Base-by-base conservation (phyloP, 2,329 filamentous ascomycete genomes). In the Fusarium tricinctum region DNA sequence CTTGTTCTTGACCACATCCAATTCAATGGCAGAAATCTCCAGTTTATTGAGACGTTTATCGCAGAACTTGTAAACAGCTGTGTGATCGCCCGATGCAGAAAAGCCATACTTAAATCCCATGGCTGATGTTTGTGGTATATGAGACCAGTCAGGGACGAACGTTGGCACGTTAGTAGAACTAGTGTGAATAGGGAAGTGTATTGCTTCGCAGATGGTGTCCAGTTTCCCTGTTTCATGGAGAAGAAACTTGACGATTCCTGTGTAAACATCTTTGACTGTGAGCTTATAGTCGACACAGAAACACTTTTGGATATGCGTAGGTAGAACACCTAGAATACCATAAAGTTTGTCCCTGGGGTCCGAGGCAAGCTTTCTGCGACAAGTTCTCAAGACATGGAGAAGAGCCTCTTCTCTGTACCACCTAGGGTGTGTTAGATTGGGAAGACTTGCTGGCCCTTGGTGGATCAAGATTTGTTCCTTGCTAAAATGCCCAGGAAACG, bases 101-200 rank as follows among this genome's bases (percentile, higher is more conserved):
- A 68, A 68, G 1, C 43, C 55, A 12, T 68, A 68, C 3, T 48
- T 59, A n/a, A 28, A 49, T 0, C 58, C 65, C 48, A 68, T 48
- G 5, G 58, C 47, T 6, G 58, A 53, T 7, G 65, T 68, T 20
- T 59, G 58, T 0, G 64, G 64, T 4, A 60, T 19, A 20, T 68
- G 59, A 1, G 65, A 68, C 65, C 65, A 68, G 42, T 68, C 65
- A 1, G 65, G 65, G 13, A 68, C 58, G 14, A 68, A 68, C 0
- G 65, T 59, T 1, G 65, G 65, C 2, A 68, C 9, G 6, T 59
- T 64, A 3, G 38, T 63, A 26, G 26, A 26, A 26, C 26, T 26
- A 2, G 38, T 52, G 1, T 60, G 49, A 3, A 50, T 26, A 2
- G 65, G 65, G 4, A 65, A 68, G 8, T 68, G 58, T 2, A 68